Base-by-base conservation (phyloP, 306 rosid genomes). In the Cucumis cinereus region DNA sequence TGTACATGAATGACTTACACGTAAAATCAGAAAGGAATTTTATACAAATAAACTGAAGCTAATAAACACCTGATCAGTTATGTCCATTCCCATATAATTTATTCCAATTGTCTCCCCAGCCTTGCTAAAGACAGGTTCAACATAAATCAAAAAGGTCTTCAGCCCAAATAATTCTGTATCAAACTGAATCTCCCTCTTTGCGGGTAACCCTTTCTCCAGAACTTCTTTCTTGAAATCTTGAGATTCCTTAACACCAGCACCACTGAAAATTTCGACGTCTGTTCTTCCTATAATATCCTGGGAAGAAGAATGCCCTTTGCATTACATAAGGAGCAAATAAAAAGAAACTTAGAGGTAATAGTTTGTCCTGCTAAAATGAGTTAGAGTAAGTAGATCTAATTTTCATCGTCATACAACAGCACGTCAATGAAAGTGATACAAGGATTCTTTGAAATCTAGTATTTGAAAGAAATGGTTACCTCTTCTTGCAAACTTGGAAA, bases 61-160 rank as follows among this genome's bases (percentile, higher is more conserved):
- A 64, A 54, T 10, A 38, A 24, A 54, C 74, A 93, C 97, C 97
- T 93, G 98, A 84, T 91, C 98, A 35, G 97, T 88, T 77, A 91
- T 88, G 85, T 93, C 98, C 97, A 93, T 93, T 74, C 97, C 98
- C 97, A 93, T 91, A 77, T 93, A 93, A 28, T 93, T 91, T 82
- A 93, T 86, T 75, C 98, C 98, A 78, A 93, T 85, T 52, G 92
- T 93, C 80, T 90, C 94, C 76, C 97, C 97, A 67, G 91, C 83
- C 84, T 93, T 93, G 89, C 92, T 91, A 57, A 91, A 93, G 53
- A 91, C 97, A 75, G 96, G 98, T 83, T 91, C 97, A 28, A 93
- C 98, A 36, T 87, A 88, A 75, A 93, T 93, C 86, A 93, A 81
- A 78, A 93, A 93, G 55, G 94, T 93, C 84, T 93, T 93, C 22